phyloP scores from a whole-genome alignment of 495 filamentous ascomycete species.

The Symbiotaphrina buchneri region DNA sequence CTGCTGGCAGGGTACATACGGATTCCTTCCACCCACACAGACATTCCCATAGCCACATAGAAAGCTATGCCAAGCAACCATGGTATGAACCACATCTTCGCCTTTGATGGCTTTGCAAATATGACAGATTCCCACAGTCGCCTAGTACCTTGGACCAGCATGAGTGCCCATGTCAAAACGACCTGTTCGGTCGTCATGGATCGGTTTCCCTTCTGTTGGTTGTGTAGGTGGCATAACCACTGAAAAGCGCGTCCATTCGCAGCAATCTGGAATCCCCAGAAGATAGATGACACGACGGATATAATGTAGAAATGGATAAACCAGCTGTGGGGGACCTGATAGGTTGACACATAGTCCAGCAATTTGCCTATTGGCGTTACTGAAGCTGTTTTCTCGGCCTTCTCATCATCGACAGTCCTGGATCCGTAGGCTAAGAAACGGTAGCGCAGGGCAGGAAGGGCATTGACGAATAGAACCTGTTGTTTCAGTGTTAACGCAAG shows the following conservation, averaged over 20 bases:
- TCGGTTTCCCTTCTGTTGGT: background rate
- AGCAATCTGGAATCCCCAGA: conserved; percentile 57
- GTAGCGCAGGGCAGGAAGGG: conserved; percentile 22
- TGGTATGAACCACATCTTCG: conserved; percentile 64
- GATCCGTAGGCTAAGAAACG: conserved; percentile 38
- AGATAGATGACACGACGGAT: conserved; percentile 43
- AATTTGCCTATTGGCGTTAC: conserved; percentile 6
- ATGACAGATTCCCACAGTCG: conserved; percentile 48
- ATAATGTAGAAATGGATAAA: conserved; percentile 73
- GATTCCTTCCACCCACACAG: conserved; percentile 73
- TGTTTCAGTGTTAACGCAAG: too few relatives aligned
- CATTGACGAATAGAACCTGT: conserved; percentile 31
- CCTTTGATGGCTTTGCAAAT: conserved; percentile 40
- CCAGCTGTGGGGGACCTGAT: conserved; percentile 61
- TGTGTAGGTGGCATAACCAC: conserved; percentile 15
- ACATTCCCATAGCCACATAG: conserved; percentile 47
- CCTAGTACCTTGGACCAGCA: conserved; percentile 50
- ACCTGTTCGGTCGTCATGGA: conserved; percentile 43
- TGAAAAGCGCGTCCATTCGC: conserved; percentile 26
- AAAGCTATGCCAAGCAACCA: conserved; percentile 61
- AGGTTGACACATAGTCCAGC: conserved; percentile 27
- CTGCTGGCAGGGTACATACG: conserved; percentile 20
- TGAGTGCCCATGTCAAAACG: conserved; percentile 39
- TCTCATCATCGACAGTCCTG: conserved; percentile 10
- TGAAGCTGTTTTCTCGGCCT: background rate